Percentiles rank a stretch among this genome's conserved stretches.
phyloP scores from a whole-genome alignment of 108 stramenopile species.

The Phaeodactylum tricornutum region DNA sequence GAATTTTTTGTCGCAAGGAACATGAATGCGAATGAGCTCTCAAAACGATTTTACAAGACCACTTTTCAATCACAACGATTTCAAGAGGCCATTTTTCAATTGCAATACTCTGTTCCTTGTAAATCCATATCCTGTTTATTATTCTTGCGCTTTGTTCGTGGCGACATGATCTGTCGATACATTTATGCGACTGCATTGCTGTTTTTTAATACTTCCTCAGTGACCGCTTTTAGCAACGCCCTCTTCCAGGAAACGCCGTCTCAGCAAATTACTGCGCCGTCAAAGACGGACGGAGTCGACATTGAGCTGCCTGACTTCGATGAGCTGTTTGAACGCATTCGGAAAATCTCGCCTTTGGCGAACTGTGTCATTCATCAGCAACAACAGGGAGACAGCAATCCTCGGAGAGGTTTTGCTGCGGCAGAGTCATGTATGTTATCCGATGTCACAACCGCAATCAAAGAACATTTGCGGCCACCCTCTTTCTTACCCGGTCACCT shows the following conservation, averaged over 20 bases:
- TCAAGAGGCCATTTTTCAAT: too few species aligned
- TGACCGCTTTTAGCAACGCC: conserved; percentile 50
- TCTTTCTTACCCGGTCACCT: background rate
- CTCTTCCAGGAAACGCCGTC: conserved; percentile 43
- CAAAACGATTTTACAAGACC: too few species aligned
- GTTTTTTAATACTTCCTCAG: too few species aligned
- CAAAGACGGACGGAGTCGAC: conserved; percentile 43
- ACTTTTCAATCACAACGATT: too few species aligned
- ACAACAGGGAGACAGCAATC: background rate
- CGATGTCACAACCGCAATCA: background rate
- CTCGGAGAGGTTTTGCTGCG: conserved; percentile 3
- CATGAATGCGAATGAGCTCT: too few species aligned
- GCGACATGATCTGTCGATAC: too few species aligned
- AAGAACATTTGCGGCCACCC: background rate
- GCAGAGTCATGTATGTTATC: background rate
- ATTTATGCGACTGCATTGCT: too few species aligned
- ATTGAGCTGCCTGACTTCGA: conserved; percentile 66
- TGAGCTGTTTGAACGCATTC: conserved; percentile 50
- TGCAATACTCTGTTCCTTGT: too few species aligned
- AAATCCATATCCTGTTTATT: too few species aligned
- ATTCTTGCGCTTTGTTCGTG: too few species aligned
- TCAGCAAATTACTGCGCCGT: conserved; percentile 38
- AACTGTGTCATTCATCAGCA: conserved; percentile 26
- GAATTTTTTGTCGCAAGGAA: too few species aligned
- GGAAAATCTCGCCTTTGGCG: conserved; percentile 48